Conservation (phyloP, 2,329 filamentous ascomycete genomes). For the Hypoxylon sp. region DNA sequence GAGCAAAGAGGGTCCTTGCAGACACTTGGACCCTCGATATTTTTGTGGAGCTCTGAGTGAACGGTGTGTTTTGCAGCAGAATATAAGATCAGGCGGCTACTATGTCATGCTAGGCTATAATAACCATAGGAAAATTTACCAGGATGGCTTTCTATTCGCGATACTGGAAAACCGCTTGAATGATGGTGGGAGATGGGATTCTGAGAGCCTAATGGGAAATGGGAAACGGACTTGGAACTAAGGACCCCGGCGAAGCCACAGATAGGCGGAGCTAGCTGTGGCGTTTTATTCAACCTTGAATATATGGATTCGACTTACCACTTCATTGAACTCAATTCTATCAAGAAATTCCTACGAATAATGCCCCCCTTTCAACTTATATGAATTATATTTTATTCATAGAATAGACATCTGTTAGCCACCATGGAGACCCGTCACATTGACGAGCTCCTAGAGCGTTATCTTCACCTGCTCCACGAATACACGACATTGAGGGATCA, state of each 20-base stretch:
- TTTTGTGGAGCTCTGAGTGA: conserved; percentile 14
- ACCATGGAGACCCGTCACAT: conserved; percentile 61
- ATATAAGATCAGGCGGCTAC: conserved; percentile 20
- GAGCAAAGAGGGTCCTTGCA: conserved; percentile 16
- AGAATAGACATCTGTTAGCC: not conserved
- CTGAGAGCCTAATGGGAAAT: not conserved
- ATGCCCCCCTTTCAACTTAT: not conserved
- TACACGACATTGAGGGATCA: conserved; percentile 73
- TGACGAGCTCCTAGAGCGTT: conserved; percentile 75
- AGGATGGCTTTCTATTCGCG: conserved; percentile 26
- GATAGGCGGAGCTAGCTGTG: conserved; percentile 12
- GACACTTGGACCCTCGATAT: conserved; percentile 24
- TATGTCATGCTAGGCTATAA: conserved; percentile 28
- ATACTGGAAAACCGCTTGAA: conserved; percentile 7
- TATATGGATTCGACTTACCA: not conserved
- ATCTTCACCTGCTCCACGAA: conserved; percentile 76
- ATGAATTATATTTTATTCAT: not conserved
- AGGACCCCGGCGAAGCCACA: conserved; percentile 5
- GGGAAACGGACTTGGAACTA: not conserved
- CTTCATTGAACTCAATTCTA: conserved; percentile 2
- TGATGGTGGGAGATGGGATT: not conserved
- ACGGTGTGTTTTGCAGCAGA: conserved; percentile 37
- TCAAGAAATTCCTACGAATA: not conserved
- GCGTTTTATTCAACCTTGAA: conserved; percentile 19
- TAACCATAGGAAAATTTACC: conserved; percentile 3